phyloP scores from a whole-genome alignment of 2,329 filamentous ascomycete genomes.

The Botrytis elliptica region DNA sequence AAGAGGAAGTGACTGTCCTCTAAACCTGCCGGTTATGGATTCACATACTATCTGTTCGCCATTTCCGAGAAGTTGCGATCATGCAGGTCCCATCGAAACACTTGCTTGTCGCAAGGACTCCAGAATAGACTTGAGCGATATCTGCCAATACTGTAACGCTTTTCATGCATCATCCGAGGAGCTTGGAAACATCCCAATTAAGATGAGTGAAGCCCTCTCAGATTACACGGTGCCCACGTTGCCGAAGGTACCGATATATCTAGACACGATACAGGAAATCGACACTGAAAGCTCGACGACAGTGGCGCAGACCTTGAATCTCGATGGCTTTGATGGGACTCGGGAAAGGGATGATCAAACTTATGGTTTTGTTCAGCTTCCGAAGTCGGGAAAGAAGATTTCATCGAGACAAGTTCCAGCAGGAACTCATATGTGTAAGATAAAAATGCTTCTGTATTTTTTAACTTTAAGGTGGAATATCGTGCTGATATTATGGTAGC shows the following conservation, averaged over 20 bases:
- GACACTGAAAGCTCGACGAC: neutral
- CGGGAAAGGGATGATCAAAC: neutral
- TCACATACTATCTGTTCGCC: neutral
- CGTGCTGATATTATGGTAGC: neutral
- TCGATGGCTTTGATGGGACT: neutral
- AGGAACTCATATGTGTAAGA: neutral
- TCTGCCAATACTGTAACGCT: neutral
- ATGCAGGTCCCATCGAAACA: neutral
- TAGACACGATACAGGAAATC: neutral
- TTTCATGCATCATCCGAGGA: neutral
- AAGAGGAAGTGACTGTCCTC: neutral
- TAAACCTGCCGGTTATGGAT: neutral
- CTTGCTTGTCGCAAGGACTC: neutral
- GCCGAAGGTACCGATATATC: neutral
- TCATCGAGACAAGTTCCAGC: neutral
- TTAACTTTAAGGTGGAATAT: neutral
- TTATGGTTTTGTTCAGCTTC: neutral
- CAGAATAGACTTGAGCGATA: neutral
- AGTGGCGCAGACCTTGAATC: neutral
- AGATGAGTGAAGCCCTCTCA: constrained; percentile 2
- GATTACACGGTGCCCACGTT: neutral
- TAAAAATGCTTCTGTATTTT: neutral
- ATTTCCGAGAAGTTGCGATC: neutral
- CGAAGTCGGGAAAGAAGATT: neutral
- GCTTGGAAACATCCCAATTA: neutral